These are phyloP conservation scores for Pleurostoma richardsiae DNA, from an alignment of 2,329 filamentous ascomycete genomes.

Conservation along the genomic window DNA sequence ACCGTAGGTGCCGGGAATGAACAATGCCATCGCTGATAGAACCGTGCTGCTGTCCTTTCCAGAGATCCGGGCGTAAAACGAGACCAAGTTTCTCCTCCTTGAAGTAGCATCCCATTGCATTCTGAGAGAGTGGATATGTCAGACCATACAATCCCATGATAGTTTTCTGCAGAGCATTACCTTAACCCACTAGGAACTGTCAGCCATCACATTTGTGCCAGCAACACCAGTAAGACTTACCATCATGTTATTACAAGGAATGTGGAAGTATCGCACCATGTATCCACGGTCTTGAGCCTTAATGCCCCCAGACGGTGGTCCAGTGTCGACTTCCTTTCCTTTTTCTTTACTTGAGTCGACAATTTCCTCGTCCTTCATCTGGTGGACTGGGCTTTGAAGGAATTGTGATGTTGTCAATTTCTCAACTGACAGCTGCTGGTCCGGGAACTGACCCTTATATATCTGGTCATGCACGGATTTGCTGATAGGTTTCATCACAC, in stretches of 20 bases:
- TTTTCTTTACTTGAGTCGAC: background rate
- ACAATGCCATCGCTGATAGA: conserved; percentile 8
- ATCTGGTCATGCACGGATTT: conserved; percentile 1
- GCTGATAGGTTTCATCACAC: conserved; percentile 1
- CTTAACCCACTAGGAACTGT: conserved; percentile 17
- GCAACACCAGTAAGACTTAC: conserved; percentile 4
- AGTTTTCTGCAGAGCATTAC: conserved; percentile 6
- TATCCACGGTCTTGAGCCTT: background rate
- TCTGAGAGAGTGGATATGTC: conserved; percentile 7
- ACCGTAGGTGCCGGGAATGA: conserved; percentile 28
- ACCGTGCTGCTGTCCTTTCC: conserved; percentile 28
- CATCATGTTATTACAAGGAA: conserved; percentile 15
- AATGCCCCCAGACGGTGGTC: too few species aligned
- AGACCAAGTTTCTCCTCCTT: conserved; percentile 9
- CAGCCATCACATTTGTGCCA: background rate
- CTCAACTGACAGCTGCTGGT: conserved; percentile 4
- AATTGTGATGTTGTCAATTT: background rate
- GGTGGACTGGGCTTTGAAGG: background rate
- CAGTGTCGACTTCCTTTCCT: background rate
- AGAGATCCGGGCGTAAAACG: conserved; percentile 11
- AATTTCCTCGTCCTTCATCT: background rate
- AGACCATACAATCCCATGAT: conserved; percentile 1
- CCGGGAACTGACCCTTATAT: conserved; percentile 4
- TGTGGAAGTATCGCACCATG: conserved; percentile 11
- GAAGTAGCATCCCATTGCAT: conserved; percentile 22